Conservation (phyloP, 2,329 filamentous ascomycete genomes). For the Apiospora phragmitis region DNA sequence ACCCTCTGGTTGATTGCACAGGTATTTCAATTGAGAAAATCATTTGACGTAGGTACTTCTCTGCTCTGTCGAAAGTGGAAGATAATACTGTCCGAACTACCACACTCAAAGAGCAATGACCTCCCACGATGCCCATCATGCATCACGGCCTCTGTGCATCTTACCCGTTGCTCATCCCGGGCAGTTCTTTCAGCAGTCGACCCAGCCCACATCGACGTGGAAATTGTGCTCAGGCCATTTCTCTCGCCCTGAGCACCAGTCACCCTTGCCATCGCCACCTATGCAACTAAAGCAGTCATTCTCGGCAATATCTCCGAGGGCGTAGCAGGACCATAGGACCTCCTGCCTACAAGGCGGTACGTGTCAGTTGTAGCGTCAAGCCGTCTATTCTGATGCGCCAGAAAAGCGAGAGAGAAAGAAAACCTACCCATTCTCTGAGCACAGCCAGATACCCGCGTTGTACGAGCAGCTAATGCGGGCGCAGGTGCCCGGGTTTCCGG, state of each 20-base stretch:
- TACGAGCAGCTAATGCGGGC: not conserved
- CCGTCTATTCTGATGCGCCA: not conserved
- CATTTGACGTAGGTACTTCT: not conserved
- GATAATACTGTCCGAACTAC: not conserved
- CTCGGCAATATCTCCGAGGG: not conserved
- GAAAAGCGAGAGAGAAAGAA: too few species aligned
- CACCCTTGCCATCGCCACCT: fast-evolving
- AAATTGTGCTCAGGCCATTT: not conserved
- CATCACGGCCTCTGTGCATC: not conserved
- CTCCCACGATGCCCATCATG: too few species aligned
- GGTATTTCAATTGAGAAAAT: not conserved
- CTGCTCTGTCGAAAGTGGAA: not conserved
- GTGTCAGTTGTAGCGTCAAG: not conserved
- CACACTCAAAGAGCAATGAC: too few species aligned
- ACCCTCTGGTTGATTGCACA: not conserved
- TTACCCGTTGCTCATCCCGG: not conserved
- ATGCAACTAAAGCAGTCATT: not conserved
- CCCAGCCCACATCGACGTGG: not conserved
- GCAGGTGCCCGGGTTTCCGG: not conserved
- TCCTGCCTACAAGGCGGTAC: not conserved
- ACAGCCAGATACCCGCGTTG: not conserved
- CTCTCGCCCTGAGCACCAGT: not conserved
- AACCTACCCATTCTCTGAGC: not conserved
- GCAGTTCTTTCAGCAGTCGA: not conserved
- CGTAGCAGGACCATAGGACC: not conserved